phyloP scores from a whole-genome alignment of 768 basidiomycete genomes.

The Lentinula aciculospora region DNA sequence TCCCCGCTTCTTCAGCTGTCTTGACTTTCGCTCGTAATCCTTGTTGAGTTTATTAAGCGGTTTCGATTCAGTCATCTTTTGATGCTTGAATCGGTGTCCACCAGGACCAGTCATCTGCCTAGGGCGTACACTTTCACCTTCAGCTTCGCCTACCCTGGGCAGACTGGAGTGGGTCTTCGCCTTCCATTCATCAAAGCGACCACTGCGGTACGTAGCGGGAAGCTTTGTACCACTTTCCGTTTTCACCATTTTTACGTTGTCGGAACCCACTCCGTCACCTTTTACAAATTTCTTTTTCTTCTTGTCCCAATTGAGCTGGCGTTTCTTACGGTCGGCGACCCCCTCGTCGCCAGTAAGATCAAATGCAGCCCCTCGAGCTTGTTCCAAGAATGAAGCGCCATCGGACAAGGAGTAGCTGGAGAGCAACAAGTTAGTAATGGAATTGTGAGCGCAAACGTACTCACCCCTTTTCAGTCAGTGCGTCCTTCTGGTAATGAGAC shows the following conservation, averaged over 20 bases:
- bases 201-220: slow-evolving; percentile 89
- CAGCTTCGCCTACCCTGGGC: slow-evolving; percentile 80
- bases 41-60: slow-evolving; percentile 69
- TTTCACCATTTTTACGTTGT: slow-evolving; percentile 90
- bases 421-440: not conserved
- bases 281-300: slow-evolving; percentile 93
- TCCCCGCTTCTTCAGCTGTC: slow-evolving; percentile 56
- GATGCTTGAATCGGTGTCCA: slow-evolving; percentile 71
- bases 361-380: slow-evolving; percentile 74
- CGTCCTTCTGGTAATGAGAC: slow-evolving; percentile 86
- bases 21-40: slow-evolving; percentile 70
- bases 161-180: slow-evolving; percentile 65
- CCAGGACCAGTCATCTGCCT: slow-evolving; percentile 33
- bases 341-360: slow-evolving; percentile 82
- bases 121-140: slow-evolving; percentile 36
- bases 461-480: slow-evolving; percentile 86
- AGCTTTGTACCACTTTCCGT: slow-evolving; percentile 90
- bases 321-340: slow-evolving; percentile 48
- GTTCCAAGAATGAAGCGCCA: slow-evolving; percentile 82
- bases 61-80: slow-evolving; percentile 56
- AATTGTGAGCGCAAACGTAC: slow-evolving; percentile 14
- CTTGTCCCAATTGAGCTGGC: slow-evolving; percentile 86
- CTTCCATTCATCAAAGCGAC: slow-evolving; percentile 95
- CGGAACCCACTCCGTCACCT: slow-evolving; percentile 79
- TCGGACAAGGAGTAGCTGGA: slow-evolving; percentile 83